Evolutionary conservation across 2,329 filamentous ascomycete genomes (phyloP), one percentile per base, ranked within the genome.

Genomic region (Fusarium verrucosum): DNA sequence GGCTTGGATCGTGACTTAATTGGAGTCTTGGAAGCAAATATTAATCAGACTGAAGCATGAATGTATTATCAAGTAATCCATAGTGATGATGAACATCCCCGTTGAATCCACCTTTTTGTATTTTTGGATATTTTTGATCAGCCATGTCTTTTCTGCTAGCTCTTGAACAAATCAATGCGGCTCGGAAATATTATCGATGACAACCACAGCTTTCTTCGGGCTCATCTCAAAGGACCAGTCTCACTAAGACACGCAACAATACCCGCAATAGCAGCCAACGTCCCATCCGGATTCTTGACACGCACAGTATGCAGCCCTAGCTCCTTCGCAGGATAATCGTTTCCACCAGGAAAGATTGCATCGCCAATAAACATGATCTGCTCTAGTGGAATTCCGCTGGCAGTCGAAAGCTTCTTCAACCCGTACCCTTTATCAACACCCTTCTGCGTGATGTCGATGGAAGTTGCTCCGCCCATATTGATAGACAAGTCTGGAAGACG

Each of bases 341-440:
- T 58, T 10, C 55, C 55, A 10, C 55, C 55, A 3, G 55, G 55
- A 17, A 58, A 58, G 16, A 58, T 58, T 5, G 55, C 55, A 17
- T 58, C 55, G 28, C 55, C 55, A 3, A 58, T 58, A 6, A 58
- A 58, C 55, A 58, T 58, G 13, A 58, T 58, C 16, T 58, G 37
- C 20, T 58, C 43, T 16, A 58, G 10, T 0, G 55, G 52, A 9
- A 58, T 58, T 4, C 32, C 43, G 1, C 52, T 58, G 10, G 55
- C 52, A 1, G 30, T 28, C 6, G 55, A 58, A n/a, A 58, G 37
- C 11, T 58, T 58, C 20, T 58, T 58, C 43, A 58, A 16, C 1
- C 55, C 55, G 37, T 58, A 58, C 3, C 55, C 55, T 30, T 58
- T 58, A 8, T 58, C 55, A 9, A 58, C 55, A 6, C 55, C 55